Evolutionary conservation across 495 filamentous ascomycete genomes (phyloP), one percentile per base, ranked within the genome.

Genomic region (Aspergillus nidulans): DNA sequence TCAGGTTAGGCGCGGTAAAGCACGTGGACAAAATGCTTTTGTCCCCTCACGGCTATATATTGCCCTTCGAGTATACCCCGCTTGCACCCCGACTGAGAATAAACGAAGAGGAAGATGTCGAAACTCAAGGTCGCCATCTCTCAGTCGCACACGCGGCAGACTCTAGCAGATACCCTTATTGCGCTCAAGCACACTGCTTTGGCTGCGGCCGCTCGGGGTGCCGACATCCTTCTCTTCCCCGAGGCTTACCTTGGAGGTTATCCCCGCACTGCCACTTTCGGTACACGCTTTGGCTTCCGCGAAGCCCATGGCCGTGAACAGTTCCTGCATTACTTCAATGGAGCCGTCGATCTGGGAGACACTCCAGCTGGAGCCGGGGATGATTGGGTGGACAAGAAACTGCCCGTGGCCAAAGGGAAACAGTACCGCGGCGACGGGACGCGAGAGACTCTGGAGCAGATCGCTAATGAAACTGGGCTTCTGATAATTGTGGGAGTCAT

Each of bases 161-260:
- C 85, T 10, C 81, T 85, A 7, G 20, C 75, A 7, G 74, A 78
- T 26, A 96, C 91, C 3, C 82, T 97, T 45, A 46, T 64, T 8
- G 79, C 84, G 10, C 82, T 96, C 16, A 71, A 80, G 43, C 55
- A 64, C 10, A 82, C 85, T 18, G 81, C 85, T 24, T 57, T 55
- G 21, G 55, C 67, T 24, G 76, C 74, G 7, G 59, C 69, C 15
- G 51, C 59, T 4, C 63, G 72, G n/a, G 77, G 80, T 25, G 79
- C 88, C 23, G 80, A 92, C 63, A 78, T 97, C 47, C 71, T 97
- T 16, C 82, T 97, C 39, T 94, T 96, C 60, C 92, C 92, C 0
- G 92, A 97, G 74, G 92, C 92, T 23, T 97, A 90, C 66, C 78
- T 97, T 0, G 92, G 92, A 18, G 92, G 92, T 8, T 97, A 97